These are phyloP conservation scores for Loxodes magnus DNA, from an alignment of 73 alveolate genomes.

Conservation along the genomic window DNA sequence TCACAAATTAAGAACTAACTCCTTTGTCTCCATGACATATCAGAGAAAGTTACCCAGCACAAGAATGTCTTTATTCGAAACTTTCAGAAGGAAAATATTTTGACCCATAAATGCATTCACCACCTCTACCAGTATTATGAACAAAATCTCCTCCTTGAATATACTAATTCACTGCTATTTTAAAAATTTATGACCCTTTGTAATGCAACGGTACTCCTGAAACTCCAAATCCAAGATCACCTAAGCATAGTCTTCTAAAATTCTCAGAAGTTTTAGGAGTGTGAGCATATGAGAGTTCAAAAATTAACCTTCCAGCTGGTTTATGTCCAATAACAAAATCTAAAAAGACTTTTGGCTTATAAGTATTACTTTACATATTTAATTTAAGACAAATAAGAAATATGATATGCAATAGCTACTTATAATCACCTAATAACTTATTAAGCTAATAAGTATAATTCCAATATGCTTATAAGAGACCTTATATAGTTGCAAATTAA, in stretches of 20 bases:
- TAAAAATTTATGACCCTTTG: constrained; percentile 35
- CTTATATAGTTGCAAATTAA: no score
- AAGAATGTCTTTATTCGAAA: constrained; percentile 66
- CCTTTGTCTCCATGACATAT: constrained; percentile 86
- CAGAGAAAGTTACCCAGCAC: constrained; percentile 74
- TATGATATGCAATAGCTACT: no score
- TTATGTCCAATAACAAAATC: constrained; percentile 31
- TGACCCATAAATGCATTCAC: constrained; percentile 84
- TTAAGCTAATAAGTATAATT: no score
- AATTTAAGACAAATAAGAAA: no score
- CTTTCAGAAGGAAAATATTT: constrained; percentile 72
- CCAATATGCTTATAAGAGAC: no score
- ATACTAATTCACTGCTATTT: constrained; percentile 70
- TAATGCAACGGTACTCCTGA: constrained; percentile 19
- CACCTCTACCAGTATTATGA: constrained; percentile 82
- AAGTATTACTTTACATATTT: neutral
- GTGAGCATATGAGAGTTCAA: constrained; percentile 68
- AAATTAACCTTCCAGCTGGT: constrained; percentile 72
- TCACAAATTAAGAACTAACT: constrained; percentile 50
- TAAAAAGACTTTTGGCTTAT: constrained; percentile 20
- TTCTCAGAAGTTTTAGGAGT: constrained; percentile 85
- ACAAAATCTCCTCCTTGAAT: constrained; percentile 88
- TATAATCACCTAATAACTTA: no score
- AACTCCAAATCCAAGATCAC: constrained; percentile 72
- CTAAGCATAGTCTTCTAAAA: constrained; percentile 87